These are phyloP conservation scores for Triticum monococcum DNA, from an alignment of 176 grass and related monocot genomes.

Conservation along the genomic window DNA sequence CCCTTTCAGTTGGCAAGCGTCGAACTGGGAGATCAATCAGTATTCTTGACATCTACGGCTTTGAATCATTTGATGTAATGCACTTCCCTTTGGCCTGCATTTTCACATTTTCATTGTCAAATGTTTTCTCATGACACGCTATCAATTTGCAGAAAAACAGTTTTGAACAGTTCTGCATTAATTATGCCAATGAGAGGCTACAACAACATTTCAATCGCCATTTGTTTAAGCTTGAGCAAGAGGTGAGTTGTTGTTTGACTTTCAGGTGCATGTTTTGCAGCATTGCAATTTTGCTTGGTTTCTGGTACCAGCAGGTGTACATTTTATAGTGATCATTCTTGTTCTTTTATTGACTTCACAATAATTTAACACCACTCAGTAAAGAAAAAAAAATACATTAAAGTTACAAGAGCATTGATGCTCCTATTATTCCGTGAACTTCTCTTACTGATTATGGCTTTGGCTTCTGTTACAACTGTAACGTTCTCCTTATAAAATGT, in stretches of 20 bases:
- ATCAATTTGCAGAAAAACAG: slow-evolving; percentile 71
- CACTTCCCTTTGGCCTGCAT: slow-evolving; percentile 25
- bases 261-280: background rate
- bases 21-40: slow-evolving; percentile 92
- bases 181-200: slow-evolving; percentile 97
- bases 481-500: slow-evolving; percentile 9
- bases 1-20: slow-evolving; percentile 82
- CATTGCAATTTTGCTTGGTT: slow-evolving; percentile 1
- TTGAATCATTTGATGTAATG: slow-evolving; percentile 94
- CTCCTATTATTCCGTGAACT: background rate
- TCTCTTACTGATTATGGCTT: background rate
- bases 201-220: slow-evolving; percentile 99
- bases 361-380: background rate
- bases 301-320: background rate
- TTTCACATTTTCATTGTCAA: slow-evolving; percentile 23
- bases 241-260: slow-evolving; percentile 44
- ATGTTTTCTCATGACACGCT: slow-evolving; percentile 30
- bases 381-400: background rate
- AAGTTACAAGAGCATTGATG: background rate
- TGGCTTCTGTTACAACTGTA: slow-evolving; percentile 1
- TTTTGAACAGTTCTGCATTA: slow-evolving; percentile 99
- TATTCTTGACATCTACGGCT: slow-evolving; percentile 99
- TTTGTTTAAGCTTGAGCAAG: slow-evolving; percentile 98
- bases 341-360: background rate
- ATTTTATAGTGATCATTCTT: background rate